These are phyloP conservation scores for Septoria linicola DNA, from an alignment of 2,329 filamentous ascomycete species.

Conservation along the genomic window DNA sequence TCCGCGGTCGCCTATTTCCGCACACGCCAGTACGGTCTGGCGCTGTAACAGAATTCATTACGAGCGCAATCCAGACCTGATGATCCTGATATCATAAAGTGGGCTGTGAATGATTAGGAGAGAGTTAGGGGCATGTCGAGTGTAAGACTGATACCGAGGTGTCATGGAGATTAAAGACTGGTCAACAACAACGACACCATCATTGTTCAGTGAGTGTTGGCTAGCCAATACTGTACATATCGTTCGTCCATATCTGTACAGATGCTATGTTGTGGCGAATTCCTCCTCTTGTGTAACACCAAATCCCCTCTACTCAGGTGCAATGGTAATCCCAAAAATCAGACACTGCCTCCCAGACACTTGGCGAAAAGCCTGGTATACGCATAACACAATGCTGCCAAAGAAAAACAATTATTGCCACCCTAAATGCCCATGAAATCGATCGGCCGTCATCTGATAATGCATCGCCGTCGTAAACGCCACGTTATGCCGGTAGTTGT, in stretches of 20 bases:
- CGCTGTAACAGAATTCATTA: neutral
- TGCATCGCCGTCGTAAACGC: neutral
- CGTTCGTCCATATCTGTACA: slow-evolving; percentile 1
- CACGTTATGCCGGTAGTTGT: neutral
- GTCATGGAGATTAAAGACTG: neutral
- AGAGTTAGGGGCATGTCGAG: neutral
- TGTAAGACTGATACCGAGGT: neutral
- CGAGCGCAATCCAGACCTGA: no score
- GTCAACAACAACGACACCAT: neutral
- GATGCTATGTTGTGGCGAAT: neutral
- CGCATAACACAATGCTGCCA: slow-evolving; percentile 25
- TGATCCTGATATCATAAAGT: no score
- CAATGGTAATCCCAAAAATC: slow-evolving; percentile 1
- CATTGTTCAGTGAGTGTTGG: neutral
- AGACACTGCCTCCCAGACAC: slow-evolving; percentile 12
- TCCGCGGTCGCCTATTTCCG: neutral
- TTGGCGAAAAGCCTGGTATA: slow-evolving; percentile 37
- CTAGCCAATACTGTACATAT: neutral
- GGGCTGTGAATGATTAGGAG: neutral
- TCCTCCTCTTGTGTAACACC: neutral
- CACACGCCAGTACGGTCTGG: neutral
- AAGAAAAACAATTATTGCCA: slow-evolving; percentile 8
- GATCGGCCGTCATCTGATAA: neutral
- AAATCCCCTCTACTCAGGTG: neutral
- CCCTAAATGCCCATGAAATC: slow-evolving; percentile 2